Evolutionary conservation across 495 filamentous ascomycete genomes (phyloP).

Genomic region (Viridothelium virens): DNA sequence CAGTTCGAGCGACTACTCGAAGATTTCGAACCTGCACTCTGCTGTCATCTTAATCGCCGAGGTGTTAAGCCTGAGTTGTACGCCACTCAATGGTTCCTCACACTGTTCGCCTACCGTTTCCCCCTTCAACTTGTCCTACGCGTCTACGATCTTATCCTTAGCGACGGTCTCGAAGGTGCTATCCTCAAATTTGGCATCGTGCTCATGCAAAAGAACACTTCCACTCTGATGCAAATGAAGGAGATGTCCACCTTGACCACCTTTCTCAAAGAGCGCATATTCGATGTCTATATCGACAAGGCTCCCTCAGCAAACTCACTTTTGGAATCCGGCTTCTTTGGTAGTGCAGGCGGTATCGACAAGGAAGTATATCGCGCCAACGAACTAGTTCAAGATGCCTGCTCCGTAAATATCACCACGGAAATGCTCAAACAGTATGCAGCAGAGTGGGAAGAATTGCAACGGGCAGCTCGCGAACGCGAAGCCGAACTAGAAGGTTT

Average conservation of each 20-base stretch:
- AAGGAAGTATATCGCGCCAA: constrained; percentile 96
- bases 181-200: constrained; percentile 91
- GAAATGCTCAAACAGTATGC: constrained; percentile 73
- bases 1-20: constrained; percentile 93
- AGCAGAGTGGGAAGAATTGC: constrained; percentile 85
- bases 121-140: constrained; percentile 91
- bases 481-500: constrained; percentile 76
- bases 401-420: constrained; percentile 74
- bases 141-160: constrained; percentile 93
- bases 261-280: constrained; percentile 87
- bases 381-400: constrained; percentile 86
- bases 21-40: constrained; percentile 86
- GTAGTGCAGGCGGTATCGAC: constrained; percentile 70
- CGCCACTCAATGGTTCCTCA: constrained; percentile 98
- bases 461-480: constrained; percentile 64
- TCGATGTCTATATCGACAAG: constrained; percentile 95
- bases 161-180: constrained; percentile 81
- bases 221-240: constrained; percentile 70
- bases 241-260: constrained; percentile 82
- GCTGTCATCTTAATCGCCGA: constrained; percentile 85
- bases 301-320: constrained; percentile 78
- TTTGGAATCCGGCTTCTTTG: constrained; percentile 95
- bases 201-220: constrained; percentile 87
- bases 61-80: constrained; percentile 87
- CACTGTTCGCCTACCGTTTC: constrained; percentile 97